Percentiles rank a stretch among this genome's conserved stretches.
These are phyloP conservation scores for Batkoa obscura DNA, from an alignment of 371 early-diverging fungal species.

Conservation along the genomic window DNA sequence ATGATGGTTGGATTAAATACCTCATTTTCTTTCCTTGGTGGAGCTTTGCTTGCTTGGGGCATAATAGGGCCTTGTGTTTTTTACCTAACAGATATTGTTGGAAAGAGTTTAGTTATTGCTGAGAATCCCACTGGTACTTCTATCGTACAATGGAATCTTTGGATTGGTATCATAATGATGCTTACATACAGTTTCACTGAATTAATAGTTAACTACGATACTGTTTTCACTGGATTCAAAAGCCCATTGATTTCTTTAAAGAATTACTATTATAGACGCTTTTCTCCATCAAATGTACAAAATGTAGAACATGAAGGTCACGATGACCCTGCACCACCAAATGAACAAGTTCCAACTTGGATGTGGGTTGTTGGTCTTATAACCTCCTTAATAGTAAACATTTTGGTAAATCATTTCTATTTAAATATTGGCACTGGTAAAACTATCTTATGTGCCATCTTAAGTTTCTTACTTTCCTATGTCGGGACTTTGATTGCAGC, in stretches of 20 bases:
- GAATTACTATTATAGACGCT: too few species aligned
- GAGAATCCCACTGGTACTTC: constrained; percentile 19
- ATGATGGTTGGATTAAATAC: constrained; percentile 39
- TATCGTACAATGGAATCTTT: constrained; percentile 31
- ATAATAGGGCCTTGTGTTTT: constrained; percentile 22
- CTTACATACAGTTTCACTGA: constrained; percentile 37
- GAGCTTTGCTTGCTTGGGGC: constrained; percentile 33
- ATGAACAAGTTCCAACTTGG: constrained; percentile 31
- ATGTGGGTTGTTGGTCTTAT: constrained; percentile 37
- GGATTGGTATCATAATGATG: constrained; percentile 60
- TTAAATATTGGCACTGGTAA: constrained; percentile 33
- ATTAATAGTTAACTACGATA: constrained; percentile 27
- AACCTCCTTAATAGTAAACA: constrained; percentile 31
- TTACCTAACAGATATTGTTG: background rate
- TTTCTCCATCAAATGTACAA: too few species aligned
- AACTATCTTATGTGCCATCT: constrained; percentile 29
- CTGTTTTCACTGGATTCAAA: constrained; percentile 29
- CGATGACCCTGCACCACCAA: constrained; percentile 18
- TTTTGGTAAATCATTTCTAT: constrained; percentile 31
- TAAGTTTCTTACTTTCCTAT: constrained; percentile 43
- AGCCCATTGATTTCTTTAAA: constrained; percentile 14
- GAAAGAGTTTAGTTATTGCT: constrained; percentile 9
- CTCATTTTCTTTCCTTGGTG: constrained; percentile 29
- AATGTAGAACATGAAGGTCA: too few species aligned
- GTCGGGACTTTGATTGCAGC: constrained; percentile 43